phyloP scores from a whole-genome alignment of 768 basidiomycete species.

The Rickenella mellea region DNA sequence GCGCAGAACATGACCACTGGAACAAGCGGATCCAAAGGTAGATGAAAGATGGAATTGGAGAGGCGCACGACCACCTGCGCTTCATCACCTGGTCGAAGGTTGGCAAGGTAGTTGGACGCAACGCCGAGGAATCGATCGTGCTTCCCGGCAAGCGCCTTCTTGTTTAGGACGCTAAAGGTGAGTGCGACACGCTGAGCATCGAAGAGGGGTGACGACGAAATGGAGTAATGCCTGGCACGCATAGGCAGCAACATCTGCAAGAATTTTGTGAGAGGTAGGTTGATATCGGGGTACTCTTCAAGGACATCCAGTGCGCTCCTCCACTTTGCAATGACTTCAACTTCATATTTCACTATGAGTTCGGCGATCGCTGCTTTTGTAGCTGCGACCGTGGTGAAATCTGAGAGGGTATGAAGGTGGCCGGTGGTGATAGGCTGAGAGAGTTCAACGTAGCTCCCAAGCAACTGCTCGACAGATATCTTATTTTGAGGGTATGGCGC shows the following conservation, averaged over 20 bases:
- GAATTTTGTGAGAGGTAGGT: constrained; percentile 27
- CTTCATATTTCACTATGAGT: constrained; percentile 22
- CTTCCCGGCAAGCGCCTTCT: constrained; percentile 24
- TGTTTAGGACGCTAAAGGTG: constrained; percentile 34
- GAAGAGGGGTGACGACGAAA: constrained; percentile 39
- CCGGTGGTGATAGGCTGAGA: constrained; percentile 36
- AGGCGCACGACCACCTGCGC: constrained; percentile 34
- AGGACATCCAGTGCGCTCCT: constrained; percentile 34
- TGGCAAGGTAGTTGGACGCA: constrained; percentile 35
- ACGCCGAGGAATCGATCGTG: constrained; percentile 32
- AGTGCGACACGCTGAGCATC: constrained; percentile 32
- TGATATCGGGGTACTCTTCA: constrained; percentile 26
- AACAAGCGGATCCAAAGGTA: constrained; percentile 26
- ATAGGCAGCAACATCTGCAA: constrained; percentile 34
- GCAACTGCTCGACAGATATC: constrained; percentile 25
- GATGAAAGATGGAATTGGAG: constrained; percentile 32
- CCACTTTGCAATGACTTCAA: constrained; percentile 24
- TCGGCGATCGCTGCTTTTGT: constrained; percentile 21
- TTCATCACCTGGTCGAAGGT: constrained; percentile 27
- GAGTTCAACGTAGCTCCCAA: constrained; percentile 38
- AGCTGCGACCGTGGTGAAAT: constrained; percentile 14
- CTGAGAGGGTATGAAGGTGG: constrained; percentile 25
- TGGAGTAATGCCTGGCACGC: constrained; percentile 41
- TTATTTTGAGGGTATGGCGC: constrained; percentile 30
- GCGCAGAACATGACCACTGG: constrained; percentile 38